These are phyloP conservation scores for Chaetoscypha palmicola DNA, from an alignment of 2,329 filamentous ascomycete genomes.

Conservation along the genomic window DNA sequence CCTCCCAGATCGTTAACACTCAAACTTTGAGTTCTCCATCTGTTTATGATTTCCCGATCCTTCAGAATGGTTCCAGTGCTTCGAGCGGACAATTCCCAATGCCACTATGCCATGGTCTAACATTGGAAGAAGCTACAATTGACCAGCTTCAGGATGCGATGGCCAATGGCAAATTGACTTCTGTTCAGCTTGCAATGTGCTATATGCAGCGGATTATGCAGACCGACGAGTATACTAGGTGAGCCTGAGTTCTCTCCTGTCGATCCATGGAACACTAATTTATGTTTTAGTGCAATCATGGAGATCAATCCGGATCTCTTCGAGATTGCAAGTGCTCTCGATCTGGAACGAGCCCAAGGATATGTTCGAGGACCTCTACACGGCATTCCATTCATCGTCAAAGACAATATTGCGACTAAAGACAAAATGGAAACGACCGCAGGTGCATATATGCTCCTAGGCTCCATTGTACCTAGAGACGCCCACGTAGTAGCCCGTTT, in stretches of 20 bases:
- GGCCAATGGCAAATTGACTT: constrained; percentile 46
- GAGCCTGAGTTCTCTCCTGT: constrained; percentile 15
- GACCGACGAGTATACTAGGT: constrained; percentile 59
- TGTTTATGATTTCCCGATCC: constrained; percentile 34
- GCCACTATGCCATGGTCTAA: constrained; percentile 51
- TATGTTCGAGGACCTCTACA: constrained; percentile 59
- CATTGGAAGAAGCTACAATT: constrained; percentile 62
- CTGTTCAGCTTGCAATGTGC: constrained; percentile 52
- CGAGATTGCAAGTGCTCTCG: constrained; percentile 51
- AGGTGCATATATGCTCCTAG: constrained; percentile 59
- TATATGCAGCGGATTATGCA: constrained; percentile 56
- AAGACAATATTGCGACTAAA: constrained; percentile 64
- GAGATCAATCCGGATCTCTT: constrained; percentile 63
- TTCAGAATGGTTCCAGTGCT: constrained; percentile 29
- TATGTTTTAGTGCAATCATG: constrained; percentile 43
- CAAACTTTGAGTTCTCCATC: constrained; percentile 31
- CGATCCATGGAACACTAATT: constrained; percentile 1
- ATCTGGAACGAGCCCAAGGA: constrained; percentile 51
- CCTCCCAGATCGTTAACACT: background rate
- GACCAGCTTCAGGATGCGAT: constrained; percentile 58
- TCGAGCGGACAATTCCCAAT: constrained; percentile 47
- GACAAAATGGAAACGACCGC: constrained; percentile 70
- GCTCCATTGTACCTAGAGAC: constrained; percentile 60
- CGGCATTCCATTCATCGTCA: constrained; percentile 68
- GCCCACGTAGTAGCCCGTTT: constrained; percentile 55